Conservation (phyloP, 495 filamentous ascomycete species). For the Penicillium paradoxum region DNA sequence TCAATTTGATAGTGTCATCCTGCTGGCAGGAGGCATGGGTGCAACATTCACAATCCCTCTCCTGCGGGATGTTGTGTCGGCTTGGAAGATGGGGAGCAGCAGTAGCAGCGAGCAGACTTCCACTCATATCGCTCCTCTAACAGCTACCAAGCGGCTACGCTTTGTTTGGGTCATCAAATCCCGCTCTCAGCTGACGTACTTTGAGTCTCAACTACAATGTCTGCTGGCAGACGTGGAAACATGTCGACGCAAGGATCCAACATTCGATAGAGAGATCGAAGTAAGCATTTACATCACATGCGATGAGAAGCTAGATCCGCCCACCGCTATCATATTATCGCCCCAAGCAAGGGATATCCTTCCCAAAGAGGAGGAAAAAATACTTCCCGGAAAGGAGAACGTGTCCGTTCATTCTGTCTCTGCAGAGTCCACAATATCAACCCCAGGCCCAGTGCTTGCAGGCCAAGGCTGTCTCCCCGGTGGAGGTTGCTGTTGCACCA, state of each 20-base stretch:
- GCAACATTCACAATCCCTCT: conserved; percentile 52
- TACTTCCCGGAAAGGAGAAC: conserved; percentile 8
- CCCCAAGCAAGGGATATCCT: neutral
- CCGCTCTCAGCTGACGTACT: conserved; percentile 63
- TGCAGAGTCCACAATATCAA: conserved; percentile 3
- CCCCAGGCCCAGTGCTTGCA: neutral
- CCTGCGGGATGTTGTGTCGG: conserved; percentile 45
- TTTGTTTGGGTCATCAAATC: conserved; percentile 73
- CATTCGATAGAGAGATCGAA: conserved; percentile 41
- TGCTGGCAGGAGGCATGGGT: conserved; percentile 60
- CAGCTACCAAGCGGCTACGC: conserved; percentile 59
- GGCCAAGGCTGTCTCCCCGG: conserved; percentile 29
- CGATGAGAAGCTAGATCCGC: conserved; percentile 40
- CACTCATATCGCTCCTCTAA: neutral
- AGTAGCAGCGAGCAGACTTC: neutral
- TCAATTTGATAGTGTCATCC: conserved; percentile 54
- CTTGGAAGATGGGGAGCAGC: conserved; percentile 26
- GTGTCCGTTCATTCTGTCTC: conserved; percentile 22
- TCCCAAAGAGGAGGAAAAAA: neutral
- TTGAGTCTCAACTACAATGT: conserved; percentile 55
- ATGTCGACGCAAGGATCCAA: conserved; percentile 22
- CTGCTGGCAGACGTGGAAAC: conserved; percentile 49
- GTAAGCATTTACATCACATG: conserved; percentile 59
- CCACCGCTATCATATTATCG: neutral
- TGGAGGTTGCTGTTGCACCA: conserved; percentile 50